Evolutionary conservation across 352 stramenopile species (phyloP).

Genomic region (Pythium plurisporium): DNA sequence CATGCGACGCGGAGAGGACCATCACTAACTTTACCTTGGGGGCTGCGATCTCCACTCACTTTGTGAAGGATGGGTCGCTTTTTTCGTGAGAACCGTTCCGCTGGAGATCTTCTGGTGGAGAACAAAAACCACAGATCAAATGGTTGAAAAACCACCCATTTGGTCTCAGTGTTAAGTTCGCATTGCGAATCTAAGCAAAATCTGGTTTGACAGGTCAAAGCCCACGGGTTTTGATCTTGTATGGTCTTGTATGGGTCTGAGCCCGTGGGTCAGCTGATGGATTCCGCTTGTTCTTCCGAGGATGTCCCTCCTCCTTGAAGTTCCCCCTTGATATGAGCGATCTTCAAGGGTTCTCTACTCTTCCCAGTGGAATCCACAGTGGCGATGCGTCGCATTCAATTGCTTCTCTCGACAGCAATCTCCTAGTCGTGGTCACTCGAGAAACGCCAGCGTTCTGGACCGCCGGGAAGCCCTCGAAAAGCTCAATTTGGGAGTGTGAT

Average conservation of each 20-base stretch:
- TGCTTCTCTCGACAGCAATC: too few relatives aligned
- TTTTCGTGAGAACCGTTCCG: conserved; percentile 15
- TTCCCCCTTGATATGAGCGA: background rate
- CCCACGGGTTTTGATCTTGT: background rate
- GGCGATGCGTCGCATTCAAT: too few relatives aligned
- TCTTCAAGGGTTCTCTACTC: background rate
- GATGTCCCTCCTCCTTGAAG: conserved; percentile 1
- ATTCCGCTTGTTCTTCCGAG: too few relatives aligned
- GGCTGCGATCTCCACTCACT: conserved; percentile 5
- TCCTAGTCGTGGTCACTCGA: background rate
- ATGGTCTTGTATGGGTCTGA: too few relatives aligned
- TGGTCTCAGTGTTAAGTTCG: background rate
- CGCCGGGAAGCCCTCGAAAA: background rate
- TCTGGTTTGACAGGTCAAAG: background rate
- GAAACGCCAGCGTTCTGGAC: background rate
- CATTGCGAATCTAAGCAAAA: background rate
- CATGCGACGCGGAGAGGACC: background rate
- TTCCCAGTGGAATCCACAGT: too few relatives aligned
- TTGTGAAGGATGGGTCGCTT: conserved; percentile 1
- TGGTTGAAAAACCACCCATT: background rate
- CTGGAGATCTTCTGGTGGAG: conserved; percentile 23
- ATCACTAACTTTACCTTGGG: conserved; percentile 10
- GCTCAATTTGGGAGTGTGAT: background rate
- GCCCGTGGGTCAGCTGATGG: too few relatives aligned
- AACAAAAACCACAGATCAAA: conserved; percentile 16